Percentiles rank a stretch among this genome's conserved stretches.
Conservation (phyloP, 257 asterid genomes). For the Plectranthus barbatus region DNA sequence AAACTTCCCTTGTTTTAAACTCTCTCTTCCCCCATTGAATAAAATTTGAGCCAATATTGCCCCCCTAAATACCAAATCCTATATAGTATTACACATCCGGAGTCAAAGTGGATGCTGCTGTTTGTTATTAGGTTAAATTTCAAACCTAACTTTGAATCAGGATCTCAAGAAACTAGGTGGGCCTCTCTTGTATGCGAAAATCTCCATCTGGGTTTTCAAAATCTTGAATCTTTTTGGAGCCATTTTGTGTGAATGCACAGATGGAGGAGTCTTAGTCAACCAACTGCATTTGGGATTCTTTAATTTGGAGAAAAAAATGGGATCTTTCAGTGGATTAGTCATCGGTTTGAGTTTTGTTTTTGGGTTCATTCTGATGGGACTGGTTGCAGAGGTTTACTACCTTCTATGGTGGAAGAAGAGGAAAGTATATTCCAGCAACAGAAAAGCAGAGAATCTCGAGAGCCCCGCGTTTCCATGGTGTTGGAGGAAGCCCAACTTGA, state of each 20-base stretch:
- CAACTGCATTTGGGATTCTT: neutral
- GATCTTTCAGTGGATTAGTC: conserved; percentile 65
- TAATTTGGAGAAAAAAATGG: conserved; percentile 30
- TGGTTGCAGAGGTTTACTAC: conserved; percentile 62
- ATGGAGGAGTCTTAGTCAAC: conserved; percentile 18
- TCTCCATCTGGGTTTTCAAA: conserved; percentile 9
- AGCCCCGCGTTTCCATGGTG: conserved; percentile 33
- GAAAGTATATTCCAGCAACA: conserved; percentile 4
- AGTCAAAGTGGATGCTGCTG: neutral
- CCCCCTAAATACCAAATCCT: neutral
- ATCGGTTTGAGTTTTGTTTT: conserved; percentile 64
- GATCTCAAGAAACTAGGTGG: conserved; percentile 10
- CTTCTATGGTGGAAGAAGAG: conserved; percentile 70
- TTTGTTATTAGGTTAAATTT: neutral
- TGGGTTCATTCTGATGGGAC: conserved; percentile 67
- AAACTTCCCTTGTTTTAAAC: neutral
- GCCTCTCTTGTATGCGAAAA: neutral
- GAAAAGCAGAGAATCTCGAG: conserved; percentile 23
- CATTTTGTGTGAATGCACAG: neutral
- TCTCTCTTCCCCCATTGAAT: conserved; percentile 7
- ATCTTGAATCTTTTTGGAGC: neutral
- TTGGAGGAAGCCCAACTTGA: conserved; percentile 37
- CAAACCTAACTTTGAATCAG: conserved; percentile 3
- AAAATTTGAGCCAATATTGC: conserved; percentile 25
- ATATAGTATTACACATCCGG: neutral